phyloP scores from a whole-genome alignment of 2,329 filamentous ascomycete genomes.

The Penicillium sp. region DNA sequence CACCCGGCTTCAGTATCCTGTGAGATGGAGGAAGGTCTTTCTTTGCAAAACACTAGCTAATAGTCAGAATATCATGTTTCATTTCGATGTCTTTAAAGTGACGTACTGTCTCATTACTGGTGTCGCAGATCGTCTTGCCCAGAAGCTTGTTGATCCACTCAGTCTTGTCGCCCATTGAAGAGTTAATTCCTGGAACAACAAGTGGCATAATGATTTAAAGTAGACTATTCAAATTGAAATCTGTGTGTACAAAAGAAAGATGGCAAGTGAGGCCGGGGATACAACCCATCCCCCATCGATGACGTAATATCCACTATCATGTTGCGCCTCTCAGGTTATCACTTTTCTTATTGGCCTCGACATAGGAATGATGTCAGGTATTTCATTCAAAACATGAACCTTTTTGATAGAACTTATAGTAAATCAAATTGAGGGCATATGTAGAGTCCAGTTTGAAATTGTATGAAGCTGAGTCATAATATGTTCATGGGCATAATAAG shows the following conservation, averaged over 20 bases:
- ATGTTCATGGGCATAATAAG: neutral
- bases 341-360: neutral
- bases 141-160: constrained; percentile 47
- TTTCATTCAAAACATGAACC: too few relatives aligned
- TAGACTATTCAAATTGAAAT: neutral
- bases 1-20: constrained; percentile 42
- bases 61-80: neutral
- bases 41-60: constrained; percentile 44
- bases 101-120: constrained; percentile 37
- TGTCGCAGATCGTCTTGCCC: constrained; percentile 47
- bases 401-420: neutral
- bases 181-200: constrained; percentile 45
- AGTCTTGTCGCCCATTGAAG: constrained; percentile 32
- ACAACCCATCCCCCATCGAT: neutral
- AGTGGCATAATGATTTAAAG: constrained; percentile 43
- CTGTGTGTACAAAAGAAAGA: neutral
- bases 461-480: neutral
- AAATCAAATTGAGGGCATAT: neutral
- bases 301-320: constrained; percentile 1
- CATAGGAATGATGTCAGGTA: neutral
- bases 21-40: constrained; percentile 46
- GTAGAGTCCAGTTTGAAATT: neutral
- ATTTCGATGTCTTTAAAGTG: neutral
- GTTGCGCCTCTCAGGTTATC: neutral
- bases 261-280: neutral